A percentile compares a stretch with the other conserved stretches of the same genome.
phyloP scores from a whole-genome alignment of 257 asterid species.

The Jacaranda copaia region DNA sequence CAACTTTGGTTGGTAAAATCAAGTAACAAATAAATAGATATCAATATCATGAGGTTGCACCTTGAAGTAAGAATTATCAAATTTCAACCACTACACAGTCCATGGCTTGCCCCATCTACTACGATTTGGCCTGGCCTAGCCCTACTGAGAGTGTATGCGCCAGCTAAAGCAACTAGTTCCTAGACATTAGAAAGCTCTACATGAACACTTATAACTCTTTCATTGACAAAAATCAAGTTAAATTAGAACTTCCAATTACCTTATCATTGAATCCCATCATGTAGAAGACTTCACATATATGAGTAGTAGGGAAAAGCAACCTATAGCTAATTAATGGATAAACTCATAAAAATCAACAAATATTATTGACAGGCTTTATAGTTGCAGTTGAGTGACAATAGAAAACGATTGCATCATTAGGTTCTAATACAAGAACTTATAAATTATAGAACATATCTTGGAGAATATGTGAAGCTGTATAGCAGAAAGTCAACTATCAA shows the following conservation, averaged over 20 bases:
- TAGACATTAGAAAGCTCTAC: conserved; percentile 42
- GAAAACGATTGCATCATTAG: conserved; percentile 13
- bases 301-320: conserved; percentile 93
- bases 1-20: neutral
- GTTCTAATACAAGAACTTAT: neutral
- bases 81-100: conserved; percentile 92
- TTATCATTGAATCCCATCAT: conserved; percentile 93
- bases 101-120: too few species aligned
- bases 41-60: conserved; percentile 40
- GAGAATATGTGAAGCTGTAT: neutral
- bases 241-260: conserved; percentile 50
- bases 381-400: conserved; percentile 11
- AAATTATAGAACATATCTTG: neutral
- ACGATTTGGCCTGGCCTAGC: conserved; percentile 99
- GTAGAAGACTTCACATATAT: conserved; percentile 90
- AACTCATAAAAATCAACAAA: conserved; percentile 16
- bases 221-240: conserved; percentile 18
- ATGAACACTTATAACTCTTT: conserved; percentile 16
- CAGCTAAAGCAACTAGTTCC: conserved; percentile 99
- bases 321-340: conserved; percentile 72
- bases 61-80: conserved; percentile 96
- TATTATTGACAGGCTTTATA: conserved; percentile 24
- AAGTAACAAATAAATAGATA: conserved; percentile 1
- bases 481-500: neutral
- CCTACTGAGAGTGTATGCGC: conserved; percentile 97